A percentile compares a stretch with the other conserved stretches of the same genome.
Evolutionary conservation across 306 rosid genomes (phyloP).

Genomic region (Dalbergia oliveri): DNA sequence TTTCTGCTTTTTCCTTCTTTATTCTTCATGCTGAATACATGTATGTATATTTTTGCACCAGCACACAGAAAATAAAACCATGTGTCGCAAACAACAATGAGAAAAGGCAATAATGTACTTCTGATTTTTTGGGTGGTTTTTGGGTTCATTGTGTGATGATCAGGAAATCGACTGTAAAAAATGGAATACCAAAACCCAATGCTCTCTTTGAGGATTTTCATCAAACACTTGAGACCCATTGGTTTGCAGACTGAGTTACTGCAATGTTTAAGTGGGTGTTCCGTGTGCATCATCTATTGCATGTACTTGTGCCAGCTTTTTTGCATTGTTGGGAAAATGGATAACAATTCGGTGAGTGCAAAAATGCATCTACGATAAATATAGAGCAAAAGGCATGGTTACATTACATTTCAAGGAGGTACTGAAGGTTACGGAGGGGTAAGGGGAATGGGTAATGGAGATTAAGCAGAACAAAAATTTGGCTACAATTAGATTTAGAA

Average conservation of each 20-base stretch:
- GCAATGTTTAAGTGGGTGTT: neutral
- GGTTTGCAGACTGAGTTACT: neutral
- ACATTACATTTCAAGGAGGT: neutral
- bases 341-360: neutral
- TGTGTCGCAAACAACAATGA: conserved; percentile 1
- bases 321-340: neutral
- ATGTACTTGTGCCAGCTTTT: neutral
- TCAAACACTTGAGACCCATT: conserved; percentile 38
- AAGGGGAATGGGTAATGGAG: neutral
- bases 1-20: neutral
- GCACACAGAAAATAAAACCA: conserved; percentile 16
- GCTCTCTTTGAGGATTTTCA: conserved; percentile 41
- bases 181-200: neutral
- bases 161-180: neutral
- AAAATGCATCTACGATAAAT: neutral
- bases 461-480: neutral
- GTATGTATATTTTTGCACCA: conserved; percentile 5
- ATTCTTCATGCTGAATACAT: neutral
- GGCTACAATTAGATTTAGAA: neutral
- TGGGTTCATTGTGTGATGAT: conserved; percentile 3
- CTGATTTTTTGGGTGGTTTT: conserved; percentile 5
- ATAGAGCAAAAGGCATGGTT: neutral
- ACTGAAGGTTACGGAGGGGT: neutral
- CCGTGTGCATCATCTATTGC: conserved; percentile 15
- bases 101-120: conserved; percentile 5